Percentiles rank a stretch among this genome's conserved stretches.
Evolutionary conservation across 2,329 filamentous ascomycete genomes (phyloP).

Genomic region (Alternaria sp.): DNA sequence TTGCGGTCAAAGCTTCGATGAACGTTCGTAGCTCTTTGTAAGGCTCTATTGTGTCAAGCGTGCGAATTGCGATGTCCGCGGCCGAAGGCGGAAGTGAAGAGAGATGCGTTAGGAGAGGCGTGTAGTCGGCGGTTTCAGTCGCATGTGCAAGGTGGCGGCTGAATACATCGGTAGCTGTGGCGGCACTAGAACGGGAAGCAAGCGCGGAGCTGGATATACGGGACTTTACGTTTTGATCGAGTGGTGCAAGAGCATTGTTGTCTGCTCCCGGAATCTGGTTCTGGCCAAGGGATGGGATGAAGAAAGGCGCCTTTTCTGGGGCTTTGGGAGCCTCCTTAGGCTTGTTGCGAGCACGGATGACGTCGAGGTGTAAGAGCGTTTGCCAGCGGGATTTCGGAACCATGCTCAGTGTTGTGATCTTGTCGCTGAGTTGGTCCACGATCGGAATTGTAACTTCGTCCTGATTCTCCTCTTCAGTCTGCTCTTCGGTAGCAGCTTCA

Average conservation of each 20-base stretch:
- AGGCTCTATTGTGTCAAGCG: constrained; percentile 64
- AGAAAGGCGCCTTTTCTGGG: constrained; percentile 95
- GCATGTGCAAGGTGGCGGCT: constrained; percentile 59
- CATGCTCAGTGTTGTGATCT: constrained; percentile 87
- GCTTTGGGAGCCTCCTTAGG: constrained; percentile 89
- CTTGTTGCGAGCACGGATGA: constrained; percentile 91
- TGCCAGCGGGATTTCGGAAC: constrained; percentile 94
- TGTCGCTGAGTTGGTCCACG: constrained; percentile 79
- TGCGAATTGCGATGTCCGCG: constrained; percentile 89
- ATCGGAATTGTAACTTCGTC: constrained; percentile 56
- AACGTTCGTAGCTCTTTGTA: constrained; percentile 80
- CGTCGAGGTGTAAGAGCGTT: constrained; percentile 87
- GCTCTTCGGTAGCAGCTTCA: constrained; percentile 75
- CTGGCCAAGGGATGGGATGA: constrained; percentile 74
- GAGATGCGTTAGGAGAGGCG: constrained; percentile 77
- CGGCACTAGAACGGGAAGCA: constrained; percentile 42
- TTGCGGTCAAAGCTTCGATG: constrained; percentile 77
- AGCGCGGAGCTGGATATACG: constrained; percentile 49
- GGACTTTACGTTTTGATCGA: constrained; percentile 33
- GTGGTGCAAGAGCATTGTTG: constrained; percentile 23
- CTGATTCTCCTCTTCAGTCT: constrained; percentile 54
- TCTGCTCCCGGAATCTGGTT: constrained; percentile 29
- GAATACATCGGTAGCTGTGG: constrained; percentile 53
- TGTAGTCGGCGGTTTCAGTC: constrained; percentile 66
- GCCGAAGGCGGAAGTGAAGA: constrained; percentile 83